A percentile compares a stretch with the other conserved stretches of the same genome.
These are phyloP conservation scores for Verticillium nonalfalfae DNA, from an alignment of 2,329 filamentous ascomycete genomes.

Conservation along the genomic window DNA sequence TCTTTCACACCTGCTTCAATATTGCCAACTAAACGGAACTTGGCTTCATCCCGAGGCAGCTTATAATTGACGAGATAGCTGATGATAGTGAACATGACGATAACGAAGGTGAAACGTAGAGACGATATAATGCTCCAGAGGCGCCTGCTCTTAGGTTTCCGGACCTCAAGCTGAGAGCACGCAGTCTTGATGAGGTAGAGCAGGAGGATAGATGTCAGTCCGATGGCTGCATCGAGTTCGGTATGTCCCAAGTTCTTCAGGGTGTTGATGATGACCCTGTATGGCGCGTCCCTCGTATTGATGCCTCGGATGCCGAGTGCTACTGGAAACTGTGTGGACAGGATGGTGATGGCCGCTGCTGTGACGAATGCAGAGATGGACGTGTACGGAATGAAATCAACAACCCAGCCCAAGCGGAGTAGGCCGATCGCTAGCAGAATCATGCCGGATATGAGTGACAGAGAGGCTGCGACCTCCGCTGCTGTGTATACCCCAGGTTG, in stretches of 20 bases:
- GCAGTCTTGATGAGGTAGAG: conserved; percentile 52
- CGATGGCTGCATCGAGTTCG: conserved; percentile 66
- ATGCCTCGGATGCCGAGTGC: conserved; percentile 43
- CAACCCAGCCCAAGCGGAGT: conserved; percentile 44
- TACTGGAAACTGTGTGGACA: conserved; percentile 41
- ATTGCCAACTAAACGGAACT: conserved; percentile 56
- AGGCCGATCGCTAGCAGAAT: conserved; percentile 44
- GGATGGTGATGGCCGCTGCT: conserved; percentile 43
- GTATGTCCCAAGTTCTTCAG: conserved; percentile 38
- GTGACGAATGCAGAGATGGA: conserved; percentile 51
- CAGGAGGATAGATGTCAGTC: conserved; percentile 60
- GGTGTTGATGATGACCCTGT: conserved; percentile 44
- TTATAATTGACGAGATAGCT: conserved; percentile 61
- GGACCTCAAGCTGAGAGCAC: conserved; percentile 55
- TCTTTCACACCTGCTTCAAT: conserved; percentile 52
- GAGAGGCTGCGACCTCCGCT: conserved; percentile 35
- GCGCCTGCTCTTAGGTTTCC: conserved; percentile 54
- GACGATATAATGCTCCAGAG: conserved; percentile 70
- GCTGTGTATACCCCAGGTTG: conserved; percentile 20
- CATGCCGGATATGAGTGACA: conserved; percentile 40
- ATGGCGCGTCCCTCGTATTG: conserved; percentile 42
- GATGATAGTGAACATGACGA: conserved; percentile 69
- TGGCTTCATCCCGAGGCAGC: conserved; percentile 34
- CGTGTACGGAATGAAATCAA: conserved; percentile 47
- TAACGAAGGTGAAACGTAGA: conserved; percentile 67